A percentile compares a stretch with the other conserved stretches of the same genome.
Evolutionary conservation across 768 basidiomycete species (phyloP).

Genomic region (Tubosaeta brunneosetosa): DNA sequence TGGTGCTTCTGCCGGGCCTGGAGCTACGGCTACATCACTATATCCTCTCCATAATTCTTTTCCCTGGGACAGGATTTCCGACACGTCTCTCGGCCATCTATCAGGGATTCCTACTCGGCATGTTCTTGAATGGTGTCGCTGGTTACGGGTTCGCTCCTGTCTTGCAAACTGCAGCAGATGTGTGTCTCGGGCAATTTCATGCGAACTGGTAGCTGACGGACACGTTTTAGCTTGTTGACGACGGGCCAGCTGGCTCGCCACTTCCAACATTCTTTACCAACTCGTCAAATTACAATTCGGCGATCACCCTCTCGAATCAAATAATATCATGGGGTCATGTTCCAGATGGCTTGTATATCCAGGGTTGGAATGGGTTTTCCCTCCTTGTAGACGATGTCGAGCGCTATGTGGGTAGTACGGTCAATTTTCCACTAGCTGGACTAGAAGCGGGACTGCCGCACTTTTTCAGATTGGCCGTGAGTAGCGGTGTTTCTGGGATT

Average conservation of each 20-base stretch:
- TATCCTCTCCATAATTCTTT: conserved; percentile 65
- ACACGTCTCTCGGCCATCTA: conserved; percentile 75
- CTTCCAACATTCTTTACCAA: conserved; percentile 73
- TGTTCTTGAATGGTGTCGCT: conserved; percentile 76
- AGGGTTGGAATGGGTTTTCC: conserved; percentile 70
- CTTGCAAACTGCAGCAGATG: conserved; percentile 68
- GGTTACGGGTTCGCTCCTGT: conserved; percentile 80
- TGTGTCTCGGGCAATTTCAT: conserved; percentile 30
- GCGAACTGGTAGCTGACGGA: conserved; percentile 1
- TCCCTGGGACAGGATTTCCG: conserved; percentile 78
- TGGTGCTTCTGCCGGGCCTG: conserved; percentile 66
- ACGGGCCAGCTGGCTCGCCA: conserved; percentile 64
- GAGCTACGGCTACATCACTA: conserved; percentile 79
- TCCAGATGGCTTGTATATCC: conserved; percentile 26
- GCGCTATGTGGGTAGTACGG: conserved; percentile 61
- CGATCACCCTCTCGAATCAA: conserved; percentile 51
- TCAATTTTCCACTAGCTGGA: conserved; percentile 67
- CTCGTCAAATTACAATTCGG: conserved; percentile 58
- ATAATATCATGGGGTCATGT: conserved; percentile 53
- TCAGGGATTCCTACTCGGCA: conserved; percentile 76
- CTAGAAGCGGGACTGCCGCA: conserved; percentile 60
- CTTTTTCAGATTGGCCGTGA: conserved; percentile 76
- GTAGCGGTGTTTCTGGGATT: conserved; percentile 19
- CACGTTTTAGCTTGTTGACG: conserved; percentile 55
- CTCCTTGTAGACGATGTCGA: conserved; percentile 86